These are phyloP conservation scores for Penicillium diatomitis DNA, from an alignment of 495 filamentous ascomycete species.

Conservation along the genomic window DNA sequence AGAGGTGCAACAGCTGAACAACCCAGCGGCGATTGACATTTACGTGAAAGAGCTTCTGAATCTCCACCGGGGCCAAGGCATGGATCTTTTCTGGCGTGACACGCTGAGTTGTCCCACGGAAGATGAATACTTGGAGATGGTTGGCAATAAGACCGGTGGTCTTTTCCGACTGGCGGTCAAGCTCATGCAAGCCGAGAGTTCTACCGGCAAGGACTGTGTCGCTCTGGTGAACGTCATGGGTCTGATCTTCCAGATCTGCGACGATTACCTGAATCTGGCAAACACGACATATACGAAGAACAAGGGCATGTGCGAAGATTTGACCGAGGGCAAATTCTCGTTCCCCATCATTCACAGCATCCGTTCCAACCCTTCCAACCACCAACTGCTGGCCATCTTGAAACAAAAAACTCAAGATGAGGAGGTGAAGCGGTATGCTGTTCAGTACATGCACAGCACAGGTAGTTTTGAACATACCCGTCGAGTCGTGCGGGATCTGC, in stretches of 20 bases:
- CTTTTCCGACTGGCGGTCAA: conserved; percentile 91
- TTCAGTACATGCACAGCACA: conserved; percentile 83
- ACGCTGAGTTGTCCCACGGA: conserved; percentile 87
- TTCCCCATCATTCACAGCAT: conserved; percentile 97
- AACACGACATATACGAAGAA: conserved; percentile 64
- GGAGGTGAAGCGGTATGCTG: conserved; percentile 84
- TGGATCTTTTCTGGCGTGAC: conserved; percentile 97
- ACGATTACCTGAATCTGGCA: conserved; percentile 89
- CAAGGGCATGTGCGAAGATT: conserved; percentile 92
- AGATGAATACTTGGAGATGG: conserved; percentile 98
- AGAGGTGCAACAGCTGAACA: conserved; percentile 68
- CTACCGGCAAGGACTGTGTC: conserved; percentile 56
- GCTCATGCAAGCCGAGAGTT: conserved; percentile 88
- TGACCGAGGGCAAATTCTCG: conserved; percentile 97
- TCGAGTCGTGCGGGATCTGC: conserved; percentile 57
- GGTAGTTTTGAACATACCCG: conserved; percentile 83
- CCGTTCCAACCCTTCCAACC: conserved; percentile 66
- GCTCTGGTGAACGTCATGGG: conserved; percentile 85
- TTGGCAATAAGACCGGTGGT: conserved; percentile 94
- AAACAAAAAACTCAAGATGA: conserved; percentile 80
- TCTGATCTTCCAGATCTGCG: conserved; percentile 90
- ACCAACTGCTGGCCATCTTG: conserved; percentile 82
- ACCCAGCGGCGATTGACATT: conserved; percentile 60
- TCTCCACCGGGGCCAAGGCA: conserved; percentile 90
- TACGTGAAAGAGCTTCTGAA: conserved; percentile 87